phyloP scores from a whole-genome alignment of 257 asterid genomes.

The Osmanthus fragrans region DNA sequence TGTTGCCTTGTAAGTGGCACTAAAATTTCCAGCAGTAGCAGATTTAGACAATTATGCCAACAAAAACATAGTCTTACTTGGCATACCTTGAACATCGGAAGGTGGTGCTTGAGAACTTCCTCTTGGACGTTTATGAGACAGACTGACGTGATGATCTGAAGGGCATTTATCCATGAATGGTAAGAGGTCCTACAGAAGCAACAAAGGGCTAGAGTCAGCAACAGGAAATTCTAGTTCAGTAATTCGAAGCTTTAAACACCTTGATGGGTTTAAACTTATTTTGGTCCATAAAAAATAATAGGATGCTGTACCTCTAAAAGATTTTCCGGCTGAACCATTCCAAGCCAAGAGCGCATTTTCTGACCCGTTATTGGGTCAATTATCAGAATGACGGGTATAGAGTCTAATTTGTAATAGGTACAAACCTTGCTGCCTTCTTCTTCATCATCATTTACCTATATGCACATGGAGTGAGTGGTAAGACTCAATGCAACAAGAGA shows the following conservation, averaged over 20 bases:
- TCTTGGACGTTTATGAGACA: conserved; percentile 87
- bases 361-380: conserved; percentile 96
- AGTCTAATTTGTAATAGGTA: conserved; percentile 81
- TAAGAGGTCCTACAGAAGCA: conserved; percentile 69
- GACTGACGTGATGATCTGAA: conserved; percentile 64
- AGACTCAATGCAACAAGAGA: conserved; percentile 22
- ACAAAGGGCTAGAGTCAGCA: conserved; percentile 23
- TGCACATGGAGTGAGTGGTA: conserved; percentile 22
- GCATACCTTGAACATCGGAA: conserved; percentile 35
- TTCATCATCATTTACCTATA: conserved; percentile 77
- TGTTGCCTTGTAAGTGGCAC: conserved; percentile 19
- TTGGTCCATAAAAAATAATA: conserved; percentile 3
- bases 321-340: conserved; percentile 94
- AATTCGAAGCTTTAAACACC: conserved; percentile 5
- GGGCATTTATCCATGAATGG: conserved; percentile 92
- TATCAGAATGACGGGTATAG: conserved; percentile 74
- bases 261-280: background rate
- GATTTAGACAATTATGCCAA: conserved; percentile 7
- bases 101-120: conserved; percentile 56
- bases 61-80: conserved; percentile 22
- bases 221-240: background rate
- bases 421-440: conserved; percentile 98
- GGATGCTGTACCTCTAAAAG: conserved; percentile 71
- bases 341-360: conserved; percentile 89
- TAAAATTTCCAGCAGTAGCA: background rate